These are phyloP conservation scores for Ammopiptanthus mongolicus DNA, from an alignment of 306 rosid genomes.

Conservation along the genomic window DNA sequence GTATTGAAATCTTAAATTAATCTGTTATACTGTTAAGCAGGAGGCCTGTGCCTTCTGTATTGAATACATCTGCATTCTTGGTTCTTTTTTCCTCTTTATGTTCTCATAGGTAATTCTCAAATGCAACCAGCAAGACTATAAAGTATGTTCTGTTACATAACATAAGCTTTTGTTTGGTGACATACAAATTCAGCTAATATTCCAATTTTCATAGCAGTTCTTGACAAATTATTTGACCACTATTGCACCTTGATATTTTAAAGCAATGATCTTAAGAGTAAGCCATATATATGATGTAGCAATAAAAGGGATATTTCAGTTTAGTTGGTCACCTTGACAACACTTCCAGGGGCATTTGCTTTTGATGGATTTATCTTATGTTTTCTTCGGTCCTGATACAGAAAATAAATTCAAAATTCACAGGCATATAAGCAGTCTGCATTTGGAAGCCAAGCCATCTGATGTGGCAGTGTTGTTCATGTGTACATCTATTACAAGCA, in stretches of 20 bases:
- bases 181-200: too few relatives aligned
- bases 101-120: too few relatives aligned
- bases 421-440: conserved; percentile 11
- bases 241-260: conserved; percentile 13
- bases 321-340: conserved; percentile 59
- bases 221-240: too few relatives aligned
- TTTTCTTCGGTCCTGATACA: conserved; percentile 69
- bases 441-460: conserved; percentile 11
- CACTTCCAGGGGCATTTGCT: conserved; percentile 55
- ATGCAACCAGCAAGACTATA: too few relatives aligned
- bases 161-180: too few relatives aligned
- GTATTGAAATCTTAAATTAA: too few relatives aligned
- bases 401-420: conserved; percentile 23
- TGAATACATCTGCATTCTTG: too few relatives aligned
- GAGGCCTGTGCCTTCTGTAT: too few relatives aligned
- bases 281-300: background rate
- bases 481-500: background rate
- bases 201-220: too few relatives aligned
- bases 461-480: conserved; percentile 8
- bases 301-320: conserved; percentile 6
- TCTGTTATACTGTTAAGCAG: too few relatives aligned
- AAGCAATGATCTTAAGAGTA: background rate
- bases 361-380: conserved; percentile 64
- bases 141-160: too few relatives aligned
- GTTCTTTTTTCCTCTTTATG: too few relatives aligned